phyloP scores from a whole-genome alignment of 169 alveolate species.

The Cryptosporidium parvum region DNA sequence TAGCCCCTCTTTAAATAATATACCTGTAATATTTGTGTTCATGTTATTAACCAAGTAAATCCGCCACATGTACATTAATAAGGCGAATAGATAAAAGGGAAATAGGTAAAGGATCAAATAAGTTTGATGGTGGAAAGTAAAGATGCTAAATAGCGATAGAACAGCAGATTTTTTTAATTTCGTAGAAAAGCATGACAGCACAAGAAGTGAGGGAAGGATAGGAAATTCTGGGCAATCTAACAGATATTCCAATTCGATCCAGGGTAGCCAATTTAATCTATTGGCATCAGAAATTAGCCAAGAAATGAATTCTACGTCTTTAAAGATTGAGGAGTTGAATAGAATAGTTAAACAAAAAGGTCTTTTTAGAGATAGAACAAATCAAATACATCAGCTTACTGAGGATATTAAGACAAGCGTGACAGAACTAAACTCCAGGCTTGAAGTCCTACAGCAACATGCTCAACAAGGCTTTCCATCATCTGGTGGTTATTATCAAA shows the following conservation, averaged over 20 bases:
- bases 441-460: slow-evolving; percentile 70
- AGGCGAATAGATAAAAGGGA: slow-evolving; percentile 3
- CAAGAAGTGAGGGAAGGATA: slow-evolving; percentile 5
- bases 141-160: slow-evolving; percentile 67
- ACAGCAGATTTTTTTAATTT: slow-evolving; percentile 56
- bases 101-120: background rate
- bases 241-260: slow-evolving; percentile 69
- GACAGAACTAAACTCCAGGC: slow-evolving; percentile 77
- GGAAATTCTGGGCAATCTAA: slow-evolving; percentile 46
- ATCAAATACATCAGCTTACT: slow-evolving; percentile 80
- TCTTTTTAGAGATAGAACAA: slow-evolving; percentile 79
- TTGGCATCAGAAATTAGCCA: slow-evolving; percentile 80
- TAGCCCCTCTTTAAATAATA: background rate
- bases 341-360: slow-evolving; percentile 79
- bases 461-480: slow-evolving; percentile 74
- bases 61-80: slow-evolving; percentile 47
- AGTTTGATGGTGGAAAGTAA: background rate
- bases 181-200: slow-evolving; percentile 40
- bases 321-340: slow-evolving; percentile 77
- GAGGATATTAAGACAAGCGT: slow-evolving; percentile 79
- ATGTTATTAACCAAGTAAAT: background rate
- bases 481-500: slow-evolving; percentile 63
- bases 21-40: slow-evolving; percentile 1
- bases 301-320: slow-evolving; percentile 77
- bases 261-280: slow-evolving; percentile 78